These are phyloP conservation scores for Tolypocladium album DNA, from an alignment of 2,329 filamentous ascomycete species.

Conservation along the genomic window DNA sequence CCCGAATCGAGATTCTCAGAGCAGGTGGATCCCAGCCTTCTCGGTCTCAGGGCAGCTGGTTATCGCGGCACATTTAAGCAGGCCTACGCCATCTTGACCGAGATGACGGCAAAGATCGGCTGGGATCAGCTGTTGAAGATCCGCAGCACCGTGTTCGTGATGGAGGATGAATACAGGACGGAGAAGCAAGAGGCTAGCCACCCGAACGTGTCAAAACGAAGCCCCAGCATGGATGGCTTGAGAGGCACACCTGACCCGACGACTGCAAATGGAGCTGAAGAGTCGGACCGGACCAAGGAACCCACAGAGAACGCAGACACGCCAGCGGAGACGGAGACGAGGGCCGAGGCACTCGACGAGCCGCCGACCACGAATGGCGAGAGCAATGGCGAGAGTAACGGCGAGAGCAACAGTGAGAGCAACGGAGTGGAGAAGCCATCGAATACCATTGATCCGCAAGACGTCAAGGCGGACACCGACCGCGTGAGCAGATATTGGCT, in stretches of 20 bases:
- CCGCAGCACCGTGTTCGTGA: constrained; percentile 94
- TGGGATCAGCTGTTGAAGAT: constrained; percentile 96
- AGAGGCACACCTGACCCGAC: constrained; percentile 54
- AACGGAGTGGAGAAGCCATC: constrained; percentile 62
- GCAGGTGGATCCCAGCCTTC: constrained; percentile 74
- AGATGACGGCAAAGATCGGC: constrained; percentile 92
- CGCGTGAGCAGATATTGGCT: constrained; percentile 38
- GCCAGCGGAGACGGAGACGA: not conserved
- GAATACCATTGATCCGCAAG: constrained; percentile 66
- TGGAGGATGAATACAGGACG: constrained; percentile 96
- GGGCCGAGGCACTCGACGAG: not conserved
- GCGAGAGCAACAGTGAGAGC: constrained; percentile 26
- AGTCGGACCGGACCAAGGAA: constrained; percentile 15
- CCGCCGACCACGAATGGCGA: constrained; percentile 12
- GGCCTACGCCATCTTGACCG: constrained; percentile 86
- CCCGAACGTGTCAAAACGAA: constrained; percentile 45
- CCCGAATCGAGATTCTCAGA: constrained; percentile 72
- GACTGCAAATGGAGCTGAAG: constrained; percentile 35
- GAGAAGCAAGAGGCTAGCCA: constrained; percentile 60
- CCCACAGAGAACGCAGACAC: not conserved
- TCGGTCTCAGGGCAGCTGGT: constrained; percentile 74
- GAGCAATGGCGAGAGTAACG: constrained; percentile 21
- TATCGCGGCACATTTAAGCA: constrained; percentile 96
- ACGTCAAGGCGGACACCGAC: constrained; percentile 65
- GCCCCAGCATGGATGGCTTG: constrained; percentile 70